Conservation (phyloP, 2,329 filamentous ascomycete genomes). For the Pseudocercospora fuligena region DNA sequence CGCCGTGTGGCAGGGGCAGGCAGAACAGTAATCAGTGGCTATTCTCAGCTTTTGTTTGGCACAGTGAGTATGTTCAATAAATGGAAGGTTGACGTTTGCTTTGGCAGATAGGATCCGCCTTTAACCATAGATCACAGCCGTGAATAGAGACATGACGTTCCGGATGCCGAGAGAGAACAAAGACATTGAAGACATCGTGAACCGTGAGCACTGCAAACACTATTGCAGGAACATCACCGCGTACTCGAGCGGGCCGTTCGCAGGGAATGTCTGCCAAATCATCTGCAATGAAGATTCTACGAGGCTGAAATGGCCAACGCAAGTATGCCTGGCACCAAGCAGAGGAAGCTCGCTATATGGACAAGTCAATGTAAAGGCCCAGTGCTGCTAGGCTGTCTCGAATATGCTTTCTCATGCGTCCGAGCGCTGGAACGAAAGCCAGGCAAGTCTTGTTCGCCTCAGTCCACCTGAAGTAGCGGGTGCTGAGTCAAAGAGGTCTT, state of each 20-base stretch:
- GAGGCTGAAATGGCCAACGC: too few species aligned
- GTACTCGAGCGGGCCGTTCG: neutral
- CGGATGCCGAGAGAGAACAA: neutral
- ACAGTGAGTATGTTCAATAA: neutral
- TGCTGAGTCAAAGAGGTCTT: neutral
- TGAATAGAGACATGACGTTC: neutral
- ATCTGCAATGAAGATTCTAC: too few species aligned
- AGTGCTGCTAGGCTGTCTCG: neutral
- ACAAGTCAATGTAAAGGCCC: neutral
- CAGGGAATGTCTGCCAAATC: neutral
- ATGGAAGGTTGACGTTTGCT: neutral
- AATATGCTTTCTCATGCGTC: neutral
- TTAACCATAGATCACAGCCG: neutral
- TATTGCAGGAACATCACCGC: neutral
- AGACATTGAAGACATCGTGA: neutral
- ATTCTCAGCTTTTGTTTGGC: neutral
- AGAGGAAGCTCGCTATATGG: neutral
- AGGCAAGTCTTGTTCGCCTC: neutral
- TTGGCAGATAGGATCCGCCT: neutral
- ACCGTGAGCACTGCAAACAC: neutral
- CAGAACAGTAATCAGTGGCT: conserved; percentile 5
- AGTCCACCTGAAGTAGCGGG: neutral
- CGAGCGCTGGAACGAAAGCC: neutral
- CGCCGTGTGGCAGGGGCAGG: neutral
- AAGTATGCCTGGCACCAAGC: too few species aligned